Conservation (phyloP, 805 yeast genomes). For the Lachancea sp. region DNA sequence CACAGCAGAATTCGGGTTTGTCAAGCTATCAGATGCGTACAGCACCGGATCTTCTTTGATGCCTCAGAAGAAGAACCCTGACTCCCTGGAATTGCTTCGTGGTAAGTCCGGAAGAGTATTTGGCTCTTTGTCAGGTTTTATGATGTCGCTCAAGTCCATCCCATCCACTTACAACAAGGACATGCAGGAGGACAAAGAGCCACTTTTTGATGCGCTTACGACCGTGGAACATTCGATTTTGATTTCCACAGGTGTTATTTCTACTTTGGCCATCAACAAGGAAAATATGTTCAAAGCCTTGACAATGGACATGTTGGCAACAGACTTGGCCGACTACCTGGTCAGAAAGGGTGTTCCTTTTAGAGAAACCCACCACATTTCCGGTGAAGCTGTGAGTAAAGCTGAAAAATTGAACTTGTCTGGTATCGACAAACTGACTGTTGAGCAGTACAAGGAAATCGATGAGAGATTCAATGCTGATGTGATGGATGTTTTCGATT, state of each 20-base stretch:
- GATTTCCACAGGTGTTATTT: conserved; percentile 93
- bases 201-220: conserved; percentile 83
- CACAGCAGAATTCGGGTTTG: conserved; percentile 94
- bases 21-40: conserved; percentile 92
- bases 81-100: conserved; percentile 86
- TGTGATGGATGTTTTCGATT: conserved; percentile 79
- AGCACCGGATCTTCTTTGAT: conserved; percentile 96
- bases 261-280: conserved; percentile 69
- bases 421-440: conserved; percentile 79
- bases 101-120: conserved; percentile 97
- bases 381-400: conserved; percentile 91
- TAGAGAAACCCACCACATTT: conserved; percentile 97
- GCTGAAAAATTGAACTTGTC: conserved; percentile 74
- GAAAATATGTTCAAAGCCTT: conserved; percentile 79
- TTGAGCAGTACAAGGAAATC: conserved; percentile 72
- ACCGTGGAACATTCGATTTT: conserved; percentile 91
- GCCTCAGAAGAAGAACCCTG: conserved; percentile 99
- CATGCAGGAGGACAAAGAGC: conserved; percentile 98
- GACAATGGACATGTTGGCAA: conserved; percentile 98
- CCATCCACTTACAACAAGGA: conserved; percentile 98
- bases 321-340: conserved; percentile 95
- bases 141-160: conserved; percentile 94
- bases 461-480: conserved; percentile 77
- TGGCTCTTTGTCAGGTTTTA: conserved; percentile 90
- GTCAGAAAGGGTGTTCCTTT: conserved; percentile 98